phyloP scores from a whole-genome alignment of 2,329 filamentous ascomycete species.

The Arthrobotrys musiformis region DNA sequence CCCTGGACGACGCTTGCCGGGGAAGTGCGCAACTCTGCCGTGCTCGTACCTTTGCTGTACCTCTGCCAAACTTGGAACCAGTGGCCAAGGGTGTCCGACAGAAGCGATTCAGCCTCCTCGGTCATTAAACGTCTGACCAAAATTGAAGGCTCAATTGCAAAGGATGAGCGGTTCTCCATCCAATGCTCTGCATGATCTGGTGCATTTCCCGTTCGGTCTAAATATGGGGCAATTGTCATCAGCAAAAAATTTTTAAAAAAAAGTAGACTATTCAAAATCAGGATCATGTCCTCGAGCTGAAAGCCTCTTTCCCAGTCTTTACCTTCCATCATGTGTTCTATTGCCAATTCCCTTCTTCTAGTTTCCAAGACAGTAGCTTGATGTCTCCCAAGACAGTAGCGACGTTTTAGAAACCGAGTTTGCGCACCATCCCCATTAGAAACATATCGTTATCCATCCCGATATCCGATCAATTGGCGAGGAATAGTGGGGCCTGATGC shows the following conservation, averaged over 20 bases:
- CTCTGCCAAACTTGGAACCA: slow-evolving; percentile 39
- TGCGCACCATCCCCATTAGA: slow-evolving; percentile 4
- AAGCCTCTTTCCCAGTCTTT: neutral
- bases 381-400: slow-evolving; percentile 19
- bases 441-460: slow-evolving; percentile 34
- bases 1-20: slow-evolving; percentile 22
- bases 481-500: slow-evolving; percentile 42
- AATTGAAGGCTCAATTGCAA: slow-evolving; percentile 24
- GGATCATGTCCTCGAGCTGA: slow-evolving; percentile 16
- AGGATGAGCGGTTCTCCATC: slow-evolving; percentile 41
- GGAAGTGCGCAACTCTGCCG: slow-evolving; percentile 41
- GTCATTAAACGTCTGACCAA: slow-evolving; percentile 34
- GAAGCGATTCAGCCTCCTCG: slow-evolving; percentile 50
- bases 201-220: slow-evolving; percentile 38
- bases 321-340: slow-evolving; percentile 15
- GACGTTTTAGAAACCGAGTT: slow-evolving; percentile 34
- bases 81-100: slow-evolving; percentile 43
- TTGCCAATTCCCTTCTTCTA: slow-evolving; percentile 21
- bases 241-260: too few species aligned
- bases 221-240: slow-evolving; percentile 49
- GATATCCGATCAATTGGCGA: slow-evolving; percentile 52
- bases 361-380: slow-evolving; percentile 9
- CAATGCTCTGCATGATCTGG: slow-evolving; percentile 27
- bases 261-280: slow-evolving; percentile 36
- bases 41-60: slow-evolving; percentile 15